Evolutionary conservation across 2,329 filamentous ascomycete genomes (phyloP).

Genomic region (Ophiocordyceps robertsii): DNA sequence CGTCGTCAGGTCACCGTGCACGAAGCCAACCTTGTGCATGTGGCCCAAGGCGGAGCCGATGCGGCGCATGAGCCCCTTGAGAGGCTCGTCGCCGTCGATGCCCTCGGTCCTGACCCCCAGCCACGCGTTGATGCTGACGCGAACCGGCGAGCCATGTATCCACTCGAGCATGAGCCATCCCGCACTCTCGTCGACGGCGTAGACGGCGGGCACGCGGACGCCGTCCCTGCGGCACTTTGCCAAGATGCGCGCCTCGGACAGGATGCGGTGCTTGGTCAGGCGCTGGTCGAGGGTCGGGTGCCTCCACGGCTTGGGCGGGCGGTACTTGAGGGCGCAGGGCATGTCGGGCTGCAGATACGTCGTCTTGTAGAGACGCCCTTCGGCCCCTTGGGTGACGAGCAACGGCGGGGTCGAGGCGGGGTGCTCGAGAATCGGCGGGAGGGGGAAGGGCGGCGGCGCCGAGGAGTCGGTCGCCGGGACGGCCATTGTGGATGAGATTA

Average conservation of each 20-base stretch:
- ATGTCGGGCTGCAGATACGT: conserved; percentile 57
- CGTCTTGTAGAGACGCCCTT: conserved; percentile 85
- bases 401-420: conserved; percentile 43
- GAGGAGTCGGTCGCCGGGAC: conserved; percentile 1
- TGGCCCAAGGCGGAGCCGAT: conserved; percentile 60
- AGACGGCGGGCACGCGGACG: conserved; percentile 68
- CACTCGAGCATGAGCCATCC: conserved; percentile 79
- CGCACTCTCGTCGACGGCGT: conserved; percentile 48
- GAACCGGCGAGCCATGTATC: conserved; percentile 61
- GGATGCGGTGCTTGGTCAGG: conserved; percentile 72
- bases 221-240: conserved; percentile 67
- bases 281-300: conserved; percentile 81
- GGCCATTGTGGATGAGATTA: background rate
- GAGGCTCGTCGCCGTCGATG: conserved; percentile 29
- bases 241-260: conserved; percentile 79
- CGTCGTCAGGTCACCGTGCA: conserved; percentile 93
- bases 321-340: conserved; percentile 77
- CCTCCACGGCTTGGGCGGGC: conserved; percentile 80
- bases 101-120: conserved; percentile 34
- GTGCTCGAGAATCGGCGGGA: conserved; percentile 52
- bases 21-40: conserved; percentile 72
- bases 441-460: conserved; percentile 27
- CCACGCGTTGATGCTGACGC: conserved; percentile 56
- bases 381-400: conserved; percentile 86
- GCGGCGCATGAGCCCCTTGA: conserved; percentile 51